Base-by-base conservation (phyloP, 1,284 basidiomycete species). In the Pseudozyma sp. region DNA sequence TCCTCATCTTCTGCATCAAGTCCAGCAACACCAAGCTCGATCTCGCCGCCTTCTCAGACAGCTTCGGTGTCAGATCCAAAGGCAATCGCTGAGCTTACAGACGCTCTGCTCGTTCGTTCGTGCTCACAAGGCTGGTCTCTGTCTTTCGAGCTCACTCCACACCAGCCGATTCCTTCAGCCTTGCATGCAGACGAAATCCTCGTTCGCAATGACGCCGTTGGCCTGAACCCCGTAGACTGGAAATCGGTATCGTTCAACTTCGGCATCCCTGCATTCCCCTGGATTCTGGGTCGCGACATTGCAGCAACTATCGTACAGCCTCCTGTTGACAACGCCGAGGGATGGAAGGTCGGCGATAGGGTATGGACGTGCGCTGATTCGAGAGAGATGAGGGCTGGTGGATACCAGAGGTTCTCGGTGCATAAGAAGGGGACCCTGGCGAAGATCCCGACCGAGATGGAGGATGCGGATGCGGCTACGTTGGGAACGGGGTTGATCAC, bases 241-340 rank as follows among this genome's bases (percentile, higher is more conserved):
- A 80, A 81, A 48, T 56, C 47, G 13, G 66, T 81, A 19, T 65
- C 64, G 40, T 81, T 63, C 67, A 70, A 73, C 47, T 81, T 81
- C 71, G 80, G 80, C 40, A 80, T 80, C 46, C 68, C 68, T 6
- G 60, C 65, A 1, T 69, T 69, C 5, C 80, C 80, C n/a, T 80
- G 78, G 78, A 84, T 87, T 24, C 82, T 86, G 0, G 87, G 87
- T n/a, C 86, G 87, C 75, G 86, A 87, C 62, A 84, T 87, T 59
- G 80, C 85, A 17, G 87, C 87, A 6, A 82, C 81, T 16, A 85
- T 88, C 57, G 85, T 86, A 30, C 83, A 85, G 56, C 84, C 86
- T 43, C 87, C 87, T 9, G 64, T 68, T 14, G 82, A 84, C 48
- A 86, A 86, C 64, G 83, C 69, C 0, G 50, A 58, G 39, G 80